These are phyloP conservation scores for Abelmoschus esculentus DNA, from an alignment of 345 rosid species.

Conservation along the genomic window DNA sequence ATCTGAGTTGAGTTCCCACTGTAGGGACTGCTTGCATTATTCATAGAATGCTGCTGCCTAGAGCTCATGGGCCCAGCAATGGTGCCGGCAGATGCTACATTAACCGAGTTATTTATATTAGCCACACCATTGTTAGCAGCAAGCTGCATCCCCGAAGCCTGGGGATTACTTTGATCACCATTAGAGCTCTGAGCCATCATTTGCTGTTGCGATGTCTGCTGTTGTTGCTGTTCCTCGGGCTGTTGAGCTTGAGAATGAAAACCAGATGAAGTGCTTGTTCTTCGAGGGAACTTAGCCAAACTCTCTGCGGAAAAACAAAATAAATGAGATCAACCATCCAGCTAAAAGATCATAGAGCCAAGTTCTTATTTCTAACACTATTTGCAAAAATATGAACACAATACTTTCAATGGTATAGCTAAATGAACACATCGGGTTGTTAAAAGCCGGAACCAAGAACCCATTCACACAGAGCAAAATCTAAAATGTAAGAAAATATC, in stretches of 20 bases:
- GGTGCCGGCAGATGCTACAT: conserved; percentile 51
- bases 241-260: conserved; percentile 52
- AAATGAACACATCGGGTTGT: background rate
- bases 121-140: conserved; percentile 45
- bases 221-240: conserved; percentile 53
- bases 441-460: background rate
- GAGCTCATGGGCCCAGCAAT: conserved; percentile 81
- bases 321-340: background rate
- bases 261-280: conserved; percentile 49
- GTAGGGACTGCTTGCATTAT: conserved; percentile 69
- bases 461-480: background rate
- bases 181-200: conserved; percentile 38
- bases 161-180: conserved; percentile 49
- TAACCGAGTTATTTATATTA: conserved; percentile 49
- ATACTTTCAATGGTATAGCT: background rate
- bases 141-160: conserved; percentile 36
- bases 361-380: background rate
- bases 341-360: background rate
- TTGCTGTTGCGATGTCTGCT: conserved; percentile 46
- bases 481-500: too few species aligned
- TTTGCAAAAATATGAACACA: background rate
- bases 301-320: conserved; percentile 55
- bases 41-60: conserved; percentile 67
- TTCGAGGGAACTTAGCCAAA: conserved; percentile 89
- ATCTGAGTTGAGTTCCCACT: conserved; percentile 69